A percentile compares a stretch with the other conserved stretches of the same genome.
These are phyloP conservation scores for Shiraia bambusicola DNA, from an alignment of 2,329 filamentous ascomycete species.

Conservation along the genomic window DNA sequence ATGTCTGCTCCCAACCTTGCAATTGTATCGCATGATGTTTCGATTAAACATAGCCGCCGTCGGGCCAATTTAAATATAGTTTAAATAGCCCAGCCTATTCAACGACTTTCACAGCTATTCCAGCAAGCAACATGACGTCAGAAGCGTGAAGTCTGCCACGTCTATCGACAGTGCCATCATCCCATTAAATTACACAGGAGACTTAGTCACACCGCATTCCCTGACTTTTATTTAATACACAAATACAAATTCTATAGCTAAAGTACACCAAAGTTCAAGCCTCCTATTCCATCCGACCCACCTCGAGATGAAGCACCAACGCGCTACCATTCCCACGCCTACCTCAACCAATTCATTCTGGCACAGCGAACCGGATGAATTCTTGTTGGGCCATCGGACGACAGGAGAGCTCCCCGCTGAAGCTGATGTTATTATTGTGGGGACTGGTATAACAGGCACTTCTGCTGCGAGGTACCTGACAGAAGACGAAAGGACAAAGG, in stretches of 20 bases:
- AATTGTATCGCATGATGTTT: neutral
- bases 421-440: slow-evolving; percentile 71
- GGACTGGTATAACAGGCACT: slow-evolving; percentile 74
- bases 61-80: slow-evolving; percentile 15
- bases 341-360: slow-evolving; percentile 70
- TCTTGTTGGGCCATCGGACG: slow-evolving; percentile 67
- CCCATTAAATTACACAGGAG: slow-evolving; percentile 1
- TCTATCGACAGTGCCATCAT: slow-evolving; percentile 1
- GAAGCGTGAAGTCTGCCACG: neutral
- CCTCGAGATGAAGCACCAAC: slow-evolving; percentile 29
- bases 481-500: slow-evolving; percentile 47
- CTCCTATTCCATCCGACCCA: slow-evolving; percentile 1
- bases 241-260: slow-evolving; percentile 4
- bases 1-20: neutral
- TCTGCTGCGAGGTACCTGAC: slow-evolving; percentile 66
- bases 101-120: slow-evolving; percentile 11
- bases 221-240: neutral
- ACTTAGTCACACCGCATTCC: slow-evolving; percentile 5
- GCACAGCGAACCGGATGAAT: slow-evolving; percentile 67
- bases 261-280: neutral
- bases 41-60: slow-evolving; percentile 1
- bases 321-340: slow-evolving; percentile 57
- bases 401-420: slow-evolving; percentile 62
- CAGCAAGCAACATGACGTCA: slow-evolving; percentile 3
- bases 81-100: slow-evolving; percentile 6